Evolutionary conservation across 345 rosid genomes (phyloP), one percentile per base, ranked within the genome.

Genomic region (Eutrema heterophyllum): DNA sequence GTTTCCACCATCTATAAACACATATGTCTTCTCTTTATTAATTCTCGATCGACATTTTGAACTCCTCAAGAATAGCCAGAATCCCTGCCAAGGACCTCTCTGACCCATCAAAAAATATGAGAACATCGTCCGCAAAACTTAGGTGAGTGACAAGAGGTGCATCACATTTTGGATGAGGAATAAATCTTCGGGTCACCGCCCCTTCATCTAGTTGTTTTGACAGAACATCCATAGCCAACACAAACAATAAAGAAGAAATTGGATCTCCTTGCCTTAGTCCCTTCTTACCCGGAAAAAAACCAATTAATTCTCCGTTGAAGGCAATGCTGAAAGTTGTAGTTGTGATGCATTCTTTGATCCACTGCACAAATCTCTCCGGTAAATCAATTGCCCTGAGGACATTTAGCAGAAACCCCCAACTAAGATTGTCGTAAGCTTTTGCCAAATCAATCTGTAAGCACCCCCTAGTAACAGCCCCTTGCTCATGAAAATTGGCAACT

Each of bases 391-490:
- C 50, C 5, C n/a, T 3, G 0, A 45, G 50, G 1, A 45, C 5
- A 2, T 56, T 56, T 0, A 2, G 2, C 0, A 56, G 2, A 3
- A 32, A 32, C 0, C 3, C 6, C 26, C 41, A 56, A 3, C 7
- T n/a, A 0, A 56, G 9, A n/a, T n/a, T 56, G 3, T 56, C 61
- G 9, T 56, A 56, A 0, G 61, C 61, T 8, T 56, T 56, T 0
- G 26, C 1, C 0, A 33, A 0, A 4, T 56, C 61, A 0, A 56
- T 5, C 1, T 55, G 15, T 0, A 55, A 5, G 7, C 60, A 55
- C 0, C 60, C 60, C 1, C 38, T 30, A 0, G 24, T 1, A 0
- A 10, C 4, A 1, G 0, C 0, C 0, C 10, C 40, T 1, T 3
- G n/a, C 5, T 3, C 4, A 3, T 56, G 9, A 4, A 30, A 56